Percentiles rank a stretch among this genome's conserved stretches.
phyloP scores from a whole-genome alignment of 2,329 filamentous ascomycete species.

The Neoarthrinium moseri region DNA sequence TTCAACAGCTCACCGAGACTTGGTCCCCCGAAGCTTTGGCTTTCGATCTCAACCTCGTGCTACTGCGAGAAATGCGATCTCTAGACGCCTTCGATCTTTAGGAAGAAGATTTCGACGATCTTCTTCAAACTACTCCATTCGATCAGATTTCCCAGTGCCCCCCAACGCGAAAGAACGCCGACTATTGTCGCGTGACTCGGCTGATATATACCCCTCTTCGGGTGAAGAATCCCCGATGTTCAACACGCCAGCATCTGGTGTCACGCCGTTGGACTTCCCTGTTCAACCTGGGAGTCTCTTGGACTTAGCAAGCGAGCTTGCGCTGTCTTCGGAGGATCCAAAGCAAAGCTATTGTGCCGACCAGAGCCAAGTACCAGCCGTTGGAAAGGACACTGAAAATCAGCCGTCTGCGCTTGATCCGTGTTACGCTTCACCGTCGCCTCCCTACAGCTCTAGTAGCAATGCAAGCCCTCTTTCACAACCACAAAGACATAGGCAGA shows the following conservation, averaged over 20 bases:
- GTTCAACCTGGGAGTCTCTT: background rate
- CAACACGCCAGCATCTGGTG: constrained; percentile 12
- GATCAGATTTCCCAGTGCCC: constrained; percentile 24
- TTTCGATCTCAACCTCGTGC: background rate
- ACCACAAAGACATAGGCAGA: constrained; percentile 12
- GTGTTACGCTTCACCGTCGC: background rate
- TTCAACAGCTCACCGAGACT: too few species aligned
- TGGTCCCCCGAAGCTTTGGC: too few species aligned
- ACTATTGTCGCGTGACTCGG: constrained; percentile 23
- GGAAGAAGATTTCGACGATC: constrained; percentile 18
- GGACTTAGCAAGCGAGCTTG: background rate
- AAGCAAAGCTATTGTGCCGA: background rate
- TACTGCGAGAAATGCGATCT: constrained; percentile 16
- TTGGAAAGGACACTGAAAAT: background rate
- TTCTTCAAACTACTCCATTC: constrained; percentile 23
- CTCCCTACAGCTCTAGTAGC: background rate
- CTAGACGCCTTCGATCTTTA: constrained; percentile 20
- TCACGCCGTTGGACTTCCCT: constrained; percentile 4
- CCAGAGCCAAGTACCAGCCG: background rate
- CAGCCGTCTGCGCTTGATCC: background rate
- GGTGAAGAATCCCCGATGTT: constrained; percentile 25
- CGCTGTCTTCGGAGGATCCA: too few species aligned
- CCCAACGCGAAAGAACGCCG: constrained; percentile 23
- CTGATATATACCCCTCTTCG: constrained; percentile 26
- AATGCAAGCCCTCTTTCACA: background rate